Base-by-base conservation (phyloP, 192 early-diverging fungal genomes). In the Coemansia sp. region DNA sequence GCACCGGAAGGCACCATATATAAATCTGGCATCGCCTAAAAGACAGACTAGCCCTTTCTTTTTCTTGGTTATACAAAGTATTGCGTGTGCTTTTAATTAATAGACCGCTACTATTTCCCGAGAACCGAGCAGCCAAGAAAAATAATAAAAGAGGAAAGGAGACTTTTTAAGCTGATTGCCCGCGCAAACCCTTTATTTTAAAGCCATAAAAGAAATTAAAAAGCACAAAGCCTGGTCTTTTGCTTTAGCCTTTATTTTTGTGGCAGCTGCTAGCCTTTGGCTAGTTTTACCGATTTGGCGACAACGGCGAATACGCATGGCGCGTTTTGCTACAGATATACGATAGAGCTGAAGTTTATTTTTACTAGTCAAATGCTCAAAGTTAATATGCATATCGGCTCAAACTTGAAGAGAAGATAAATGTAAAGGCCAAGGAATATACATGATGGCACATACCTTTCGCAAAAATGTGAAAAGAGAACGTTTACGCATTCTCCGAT, bases 61-160 rank as follows among this genome's bases (percentile, higher is more conserved):
- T 29, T 45, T n/a, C 41, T 45, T 45, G 41, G 41, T 45, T 45
- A 45, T 45, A n/a, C 41, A 45, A 45, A 45, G 41, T n/a, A 45
- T n/a, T 16, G 32, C 32, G 41, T 45, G 41, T n/a, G 16, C 41
- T 13, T 45, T 45, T 45, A 45, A n/a, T n/a, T 45, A 45, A 45
- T 3, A 3, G 41, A 4, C 41, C 11, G 14, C 12, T n/a, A 45
- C 41, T 45, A 45, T 45, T 45, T 45, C 41, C 41, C 16, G 12
- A 45, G 14, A 45, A 45, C 41, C 41, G 16, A 3, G 41, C 16
- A n/a, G 41, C 41, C 41, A 45, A 45, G 41, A 45, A 45, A 45
- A n/a, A 6, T n/a, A n/a, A n/a, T n/a, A 16, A n/a, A 45, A 45
- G 16, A n/a, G 41, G 3, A 45, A 45, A 45, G 16, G 16, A n/a